phyloP scores from a whole-genome alignment of 257 asterid genomes.

The Solanum paucissectum region DNA sequence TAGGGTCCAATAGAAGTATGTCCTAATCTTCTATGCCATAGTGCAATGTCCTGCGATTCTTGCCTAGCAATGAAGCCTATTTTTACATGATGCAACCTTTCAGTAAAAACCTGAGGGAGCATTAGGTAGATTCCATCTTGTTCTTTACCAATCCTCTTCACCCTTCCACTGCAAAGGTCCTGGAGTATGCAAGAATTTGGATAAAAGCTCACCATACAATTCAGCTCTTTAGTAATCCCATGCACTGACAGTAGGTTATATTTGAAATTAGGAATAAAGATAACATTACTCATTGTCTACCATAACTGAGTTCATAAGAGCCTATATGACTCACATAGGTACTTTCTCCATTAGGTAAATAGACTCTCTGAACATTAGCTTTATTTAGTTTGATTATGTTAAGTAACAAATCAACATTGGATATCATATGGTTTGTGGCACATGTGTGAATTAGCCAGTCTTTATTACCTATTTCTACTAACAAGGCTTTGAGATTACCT shows the following conservation, averaged over 20 bases:
- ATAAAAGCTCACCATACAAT: not conserved
- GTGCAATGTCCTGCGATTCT: not conserved
- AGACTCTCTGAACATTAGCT: not conserved
- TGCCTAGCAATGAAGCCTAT: not conserved
- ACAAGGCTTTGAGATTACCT: no score
- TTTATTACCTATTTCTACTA: no score
- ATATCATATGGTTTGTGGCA: no score
- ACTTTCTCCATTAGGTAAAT: not conserved
- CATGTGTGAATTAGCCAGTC: no score
- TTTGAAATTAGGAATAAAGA: not conserved
- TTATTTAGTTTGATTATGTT: no score
- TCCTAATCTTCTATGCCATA: not conserved
- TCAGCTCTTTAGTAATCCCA: not conserved
- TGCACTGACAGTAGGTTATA: not conserved
- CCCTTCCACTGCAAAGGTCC: not conserved
- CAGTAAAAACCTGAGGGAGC: not conserved
- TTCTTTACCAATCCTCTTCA: not conserved
- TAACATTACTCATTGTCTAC: not conserved
- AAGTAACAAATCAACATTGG: no score
- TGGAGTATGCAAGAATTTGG: not conserved
- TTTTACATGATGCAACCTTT: not conserved
- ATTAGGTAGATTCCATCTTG: not conserved
- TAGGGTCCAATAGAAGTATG: not conserved
- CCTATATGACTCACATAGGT: not conserved
- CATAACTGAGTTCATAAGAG: not conserved